These are phyloP conservation scores for Cryptomeria japonica DNA, from an alignment of 75 land plant species.

Conservation along the genomic window DNA sequence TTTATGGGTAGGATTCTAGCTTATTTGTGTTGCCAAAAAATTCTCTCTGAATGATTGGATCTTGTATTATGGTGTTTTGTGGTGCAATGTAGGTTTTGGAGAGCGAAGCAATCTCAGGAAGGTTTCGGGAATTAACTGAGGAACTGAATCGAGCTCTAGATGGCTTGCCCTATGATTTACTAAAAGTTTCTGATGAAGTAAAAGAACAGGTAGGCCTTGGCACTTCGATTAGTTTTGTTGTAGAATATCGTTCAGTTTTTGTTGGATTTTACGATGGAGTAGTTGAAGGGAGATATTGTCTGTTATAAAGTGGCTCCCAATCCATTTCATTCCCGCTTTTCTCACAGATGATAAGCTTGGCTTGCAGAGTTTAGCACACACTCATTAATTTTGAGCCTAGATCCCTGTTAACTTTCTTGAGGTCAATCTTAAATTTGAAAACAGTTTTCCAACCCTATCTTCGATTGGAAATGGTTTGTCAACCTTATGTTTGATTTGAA, in stretches of 20 bases:
- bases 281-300: neutral
- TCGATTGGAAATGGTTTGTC: neutral
- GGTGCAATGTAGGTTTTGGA: slow-evolving; percentile 30
- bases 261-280: neutral
- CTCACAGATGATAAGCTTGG: neutral
- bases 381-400: neutral
- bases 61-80: neutral
- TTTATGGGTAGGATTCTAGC: neutral
- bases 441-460: neutral
- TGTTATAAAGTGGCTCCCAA: neutral
- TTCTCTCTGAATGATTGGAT: neutral
- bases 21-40: neutral
- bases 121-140: slow-evolving; percentile 20
- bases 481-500: neutral
- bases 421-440: neutral
- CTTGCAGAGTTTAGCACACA: no score
- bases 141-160: slow-evolving; percentile 31
- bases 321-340: neutral
- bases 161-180: slow-evolving; percentile 26
- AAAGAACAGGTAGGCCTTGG: slow-evolving; percentile 34
- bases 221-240: neutral
- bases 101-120: slow-evolving; percentile 23
- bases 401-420: neutral
- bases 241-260: neutral
- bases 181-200: slow-evolving; percentile 47